Conservation (phyloP, 305 asterid species). For the Fraxinus latifolia region DNA sequence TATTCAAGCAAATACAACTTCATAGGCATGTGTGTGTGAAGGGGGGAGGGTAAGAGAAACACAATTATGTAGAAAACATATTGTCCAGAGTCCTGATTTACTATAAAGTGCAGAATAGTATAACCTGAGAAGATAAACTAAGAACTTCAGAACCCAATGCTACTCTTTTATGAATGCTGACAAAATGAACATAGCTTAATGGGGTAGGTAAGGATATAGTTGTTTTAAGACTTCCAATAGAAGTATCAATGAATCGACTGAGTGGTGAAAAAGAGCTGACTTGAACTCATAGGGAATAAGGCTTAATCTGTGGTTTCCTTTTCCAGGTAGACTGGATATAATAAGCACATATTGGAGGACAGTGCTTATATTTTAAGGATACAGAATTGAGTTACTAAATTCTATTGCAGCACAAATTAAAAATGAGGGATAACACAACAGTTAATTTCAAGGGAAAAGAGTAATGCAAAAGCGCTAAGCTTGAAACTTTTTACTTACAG, state of each 20-base stretch:
- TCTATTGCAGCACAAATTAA: not conserved
- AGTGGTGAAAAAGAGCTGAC: not conserved
- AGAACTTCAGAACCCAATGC: not conserved
- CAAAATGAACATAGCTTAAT: not conserved
- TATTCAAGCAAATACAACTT: not conserved
- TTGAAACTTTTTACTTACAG: not conserved
- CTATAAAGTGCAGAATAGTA: not conserved
- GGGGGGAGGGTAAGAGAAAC: not conserved
- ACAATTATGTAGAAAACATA: not conserved
- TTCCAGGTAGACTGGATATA: not conserved
- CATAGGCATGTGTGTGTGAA: not conserved
- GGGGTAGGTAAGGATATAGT: not conserved
- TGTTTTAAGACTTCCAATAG: not conserved
- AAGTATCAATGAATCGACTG: not conserved
- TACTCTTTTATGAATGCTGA: not conserved
- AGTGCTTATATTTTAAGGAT: not conserved
- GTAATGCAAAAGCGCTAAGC: not conserved
- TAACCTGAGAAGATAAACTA: not conserved
- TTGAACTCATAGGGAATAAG: not conserved
- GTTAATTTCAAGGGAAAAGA: not conserved
- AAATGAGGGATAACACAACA: not conserved
- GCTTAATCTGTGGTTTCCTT: not conserved
- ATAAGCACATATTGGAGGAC: not conserved
- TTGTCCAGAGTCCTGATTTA: not conserved
- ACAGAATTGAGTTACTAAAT: not conserved